These are phyloP conservation scores for Chrysanthemum seticuspe DNA, from an alignment of 129 eudicot genomes.

Conservation along the genomic window DNA sequence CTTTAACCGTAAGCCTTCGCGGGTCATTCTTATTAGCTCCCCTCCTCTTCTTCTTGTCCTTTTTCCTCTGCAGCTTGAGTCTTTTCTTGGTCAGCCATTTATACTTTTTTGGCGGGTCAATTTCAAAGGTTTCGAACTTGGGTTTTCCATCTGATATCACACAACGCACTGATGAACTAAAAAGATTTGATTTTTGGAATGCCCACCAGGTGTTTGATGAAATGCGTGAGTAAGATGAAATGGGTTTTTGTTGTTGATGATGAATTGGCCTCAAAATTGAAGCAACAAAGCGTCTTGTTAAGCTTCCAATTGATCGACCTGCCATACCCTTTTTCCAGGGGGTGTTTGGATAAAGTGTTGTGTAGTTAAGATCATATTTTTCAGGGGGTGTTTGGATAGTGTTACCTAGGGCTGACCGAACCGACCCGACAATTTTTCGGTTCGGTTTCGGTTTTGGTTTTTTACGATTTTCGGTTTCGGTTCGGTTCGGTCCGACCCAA, in stretches of 20 bases:
- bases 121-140: conserved; percentile 60
- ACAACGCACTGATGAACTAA: conserved; percentile 42
- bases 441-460: too few species aligned
- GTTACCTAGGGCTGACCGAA: too few species aligned
- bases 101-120: conserved; percentile 64
- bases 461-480: too few species aligned
- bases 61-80: conserved; percentile 52
- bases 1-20: conserved; percentile 51
- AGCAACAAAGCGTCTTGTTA: conserved; percentile 18
- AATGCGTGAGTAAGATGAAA: conserved; percentile 15
- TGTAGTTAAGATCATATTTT: too few species aligned
- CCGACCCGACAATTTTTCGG: too few species aligned
- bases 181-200: conserved; percentile 26
- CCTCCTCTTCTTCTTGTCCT: conserved; percentile 62
- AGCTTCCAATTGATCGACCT: conserved; percentile 22
- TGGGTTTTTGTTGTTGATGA: conserved; percentile 6
- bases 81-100: conserved; percentile 70
- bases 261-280: conserved; percentile 26
- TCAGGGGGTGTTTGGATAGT: too few species aligned
- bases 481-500: too few species aligned
- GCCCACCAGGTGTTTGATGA: conserved; percentile 34
- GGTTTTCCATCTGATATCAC: conserved; percentile 72
- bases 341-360: not conserved
- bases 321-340: conserved; percentile 9
- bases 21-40: conserved; percentile 66